phyloP scores from a whole-genome alignment of 73 alveolate genomes.

The Tetrahymena thermophila region DNA sequence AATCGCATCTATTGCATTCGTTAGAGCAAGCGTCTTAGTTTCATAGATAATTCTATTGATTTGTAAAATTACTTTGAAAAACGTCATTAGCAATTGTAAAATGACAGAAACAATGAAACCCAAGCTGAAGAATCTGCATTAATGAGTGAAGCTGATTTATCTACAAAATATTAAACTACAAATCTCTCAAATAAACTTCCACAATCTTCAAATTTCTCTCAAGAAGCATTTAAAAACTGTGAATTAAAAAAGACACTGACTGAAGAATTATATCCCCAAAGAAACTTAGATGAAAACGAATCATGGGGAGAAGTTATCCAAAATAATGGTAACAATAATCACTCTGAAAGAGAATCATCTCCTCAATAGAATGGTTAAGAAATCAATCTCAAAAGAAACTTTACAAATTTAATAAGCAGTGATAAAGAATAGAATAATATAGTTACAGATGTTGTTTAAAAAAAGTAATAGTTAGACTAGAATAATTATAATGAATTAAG shows the following conservation, averaged over 20 bases:
- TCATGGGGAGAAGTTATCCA: neutral
- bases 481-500: neutral
- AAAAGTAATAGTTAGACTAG: neutral
- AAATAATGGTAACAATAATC: neutral
- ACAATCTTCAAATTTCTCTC: neutral
- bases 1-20: neutral
- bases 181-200: neutral
- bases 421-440: neutral
- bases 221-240: neutral
- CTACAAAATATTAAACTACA: neutral
- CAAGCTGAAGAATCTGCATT: neutral
- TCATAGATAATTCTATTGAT: neutral
- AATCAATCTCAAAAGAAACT: neutral
- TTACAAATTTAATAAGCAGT: neutral
- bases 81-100: neutral
- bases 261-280: neutral
- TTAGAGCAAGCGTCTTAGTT: neutral
- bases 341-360: neutral
- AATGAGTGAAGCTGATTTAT: neutral
- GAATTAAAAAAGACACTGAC: neutral
- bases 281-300: neutral
- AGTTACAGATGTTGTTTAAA: neutral
- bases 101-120: neutral
- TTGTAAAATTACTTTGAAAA: neutral
- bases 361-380: neutral